Conservation (phyloP, 768 basidiomycete genomes). For the Pleurotus ostreatus region DNA sequence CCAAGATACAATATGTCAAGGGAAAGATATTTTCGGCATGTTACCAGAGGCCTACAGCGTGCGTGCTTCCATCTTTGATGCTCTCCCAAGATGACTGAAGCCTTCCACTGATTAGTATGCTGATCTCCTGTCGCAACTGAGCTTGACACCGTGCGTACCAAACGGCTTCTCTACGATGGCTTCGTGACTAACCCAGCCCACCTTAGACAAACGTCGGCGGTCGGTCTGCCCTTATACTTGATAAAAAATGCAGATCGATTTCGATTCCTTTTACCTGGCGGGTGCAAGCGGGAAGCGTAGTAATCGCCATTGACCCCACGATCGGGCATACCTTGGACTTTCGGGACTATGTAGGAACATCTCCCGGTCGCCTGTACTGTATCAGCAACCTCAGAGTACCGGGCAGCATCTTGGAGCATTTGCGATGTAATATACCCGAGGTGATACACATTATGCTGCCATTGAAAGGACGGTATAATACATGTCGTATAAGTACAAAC, state of each 20-base stretch:
- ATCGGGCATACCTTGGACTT: background rate
- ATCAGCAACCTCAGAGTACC: too few relatives aligned
- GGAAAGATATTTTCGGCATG: constrained; percentile 64
- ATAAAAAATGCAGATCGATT: constrained; percentile 47
- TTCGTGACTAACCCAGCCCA: background rate
- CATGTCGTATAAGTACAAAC: too few relatives aligned
- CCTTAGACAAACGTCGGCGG: constrained; percentile 37
- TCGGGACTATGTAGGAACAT: too few relatives aligned
- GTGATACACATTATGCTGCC: too few relatives aligned
- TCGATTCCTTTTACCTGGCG: constrained; percentile 52
- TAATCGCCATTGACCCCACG: background rate
- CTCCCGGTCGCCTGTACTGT: too few relatives aligned
- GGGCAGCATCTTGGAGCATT: too few relatives aligned
- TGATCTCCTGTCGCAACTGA: constrained; percentile 49
- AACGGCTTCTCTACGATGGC: background rate
- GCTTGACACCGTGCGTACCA: constrained; percentile 42
- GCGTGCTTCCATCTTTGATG: constrained; percentile 17
- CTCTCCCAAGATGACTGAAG: background rate
- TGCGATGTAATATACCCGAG: too few relatives aligned
- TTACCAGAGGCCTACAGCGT: constrained; percentile 59
- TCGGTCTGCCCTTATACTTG: constrained; percentile 49
- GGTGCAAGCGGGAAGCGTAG: constrained; percentile 35
- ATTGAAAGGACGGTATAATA: too few relatives aligned
- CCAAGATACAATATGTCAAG: constrained; percentile 54
- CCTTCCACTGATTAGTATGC: constrained; percentile 34